These are phyloP conservation scores for Lachnellula arida DNA, from an alignment of 2,329 filamentous ascomycete species.

Conservation along the genomic window DNA sequence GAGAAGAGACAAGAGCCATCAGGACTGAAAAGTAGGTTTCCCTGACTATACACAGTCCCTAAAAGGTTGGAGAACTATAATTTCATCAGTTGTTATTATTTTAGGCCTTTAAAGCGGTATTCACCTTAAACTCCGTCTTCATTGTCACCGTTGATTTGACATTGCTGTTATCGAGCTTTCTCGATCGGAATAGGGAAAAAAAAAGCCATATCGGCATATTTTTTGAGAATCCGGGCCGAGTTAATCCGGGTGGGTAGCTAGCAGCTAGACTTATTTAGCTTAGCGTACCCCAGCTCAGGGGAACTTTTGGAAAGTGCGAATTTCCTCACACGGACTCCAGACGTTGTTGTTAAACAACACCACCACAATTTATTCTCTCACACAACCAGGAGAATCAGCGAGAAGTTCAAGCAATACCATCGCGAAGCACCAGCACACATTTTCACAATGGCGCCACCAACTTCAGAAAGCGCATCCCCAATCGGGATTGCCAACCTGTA, in stretches of 20 bases:
- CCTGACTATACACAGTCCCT: conserved; percentile 96
- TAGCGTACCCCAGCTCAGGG: background rate
- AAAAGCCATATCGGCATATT: background rate
- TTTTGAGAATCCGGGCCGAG: conserved; percentile 3
- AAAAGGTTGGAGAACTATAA: conserved; percentile 92
- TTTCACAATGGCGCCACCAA: conserved; percentile 49
- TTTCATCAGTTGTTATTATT: conserved; percentile 23
- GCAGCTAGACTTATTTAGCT: background rate
- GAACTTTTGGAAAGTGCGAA: conserved; percentile 4
- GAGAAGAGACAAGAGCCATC: conserved; percentile 95
- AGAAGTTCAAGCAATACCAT: conserved; percentile 1
- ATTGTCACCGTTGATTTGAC: conserved; percentile 50
- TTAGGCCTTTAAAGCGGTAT: conserved; percentile 4
- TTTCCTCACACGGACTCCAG: conserved; percentile 1
- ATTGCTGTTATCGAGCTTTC: conserved; percentile 17
- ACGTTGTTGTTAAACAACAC: background rate
- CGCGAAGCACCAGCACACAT: background rate
- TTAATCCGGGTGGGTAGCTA: conserved; percentile 1
- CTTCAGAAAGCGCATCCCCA: conserved; percentile 58
- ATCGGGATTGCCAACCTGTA: conserved; percentile 68
- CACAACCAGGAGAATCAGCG: background rate
- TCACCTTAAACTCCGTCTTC: conserved; percentile 99
- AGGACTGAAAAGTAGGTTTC: conserved; percentile 92
- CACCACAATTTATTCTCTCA: background rate
- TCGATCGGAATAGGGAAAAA: conserved; percentile 6